Base-by-base conservation (phyloP, 164 flowering plant genomes). In the Vitis labrusca region DNA sequence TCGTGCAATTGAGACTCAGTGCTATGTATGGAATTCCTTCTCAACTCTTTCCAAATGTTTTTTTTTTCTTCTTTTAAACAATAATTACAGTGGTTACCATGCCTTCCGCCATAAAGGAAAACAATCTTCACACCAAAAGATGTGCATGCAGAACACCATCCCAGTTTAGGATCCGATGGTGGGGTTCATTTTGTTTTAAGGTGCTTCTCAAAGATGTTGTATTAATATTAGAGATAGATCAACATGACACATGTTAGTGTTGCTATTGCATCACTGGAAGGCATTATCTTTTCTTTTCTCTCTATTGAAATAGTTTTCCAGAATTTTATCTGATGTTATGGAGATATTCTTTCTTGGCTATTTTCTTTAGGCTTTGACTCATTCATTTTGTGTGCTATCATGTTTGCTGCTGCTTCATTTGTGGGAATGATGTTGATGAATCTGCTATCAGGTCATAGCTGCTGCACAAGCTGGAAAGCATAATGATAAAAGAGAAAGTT, bases 1-100 rank as follows among this genome's bases (percentile, higher is more conserved):
- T 64, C 94, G 97, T 69, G 98, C 98, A 67, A 87, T 94, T 67
- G 97, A 94, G 82, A 94, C 93, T 71, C 97, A 94, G 51, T 94
- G 98, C 77, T 92, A 92, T 84, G 98, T 93, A 85, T 63, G 86
- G 14, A 52, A 16, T 59, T 55, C 63, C 10, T 65, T 55, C 51
- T n/a, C 23, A 73, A 5, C 51, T 70, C 12, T 51, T 27, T 54
- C 52, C 55, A 52, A 12, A 30, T 30, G 44, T 8, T 55, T 50
- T 53, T 50, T 9, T 12, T 27, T 8, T 0, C 44, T 37, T 37
- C 44, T 37, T 37, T 32, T 37, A 5, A 37, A 37, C 44, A 37
- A 37, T 37, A 37, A 37, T 6, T 6, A 37, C 44, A 37, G 44
- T 37, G 44, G 44, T 37, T 3, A 6, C 7, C 44, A 37, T 37